phyloP scores from a whole-genome alignment of 352 stramenopile species.

The Phytophthora sansomeana region DNA sequence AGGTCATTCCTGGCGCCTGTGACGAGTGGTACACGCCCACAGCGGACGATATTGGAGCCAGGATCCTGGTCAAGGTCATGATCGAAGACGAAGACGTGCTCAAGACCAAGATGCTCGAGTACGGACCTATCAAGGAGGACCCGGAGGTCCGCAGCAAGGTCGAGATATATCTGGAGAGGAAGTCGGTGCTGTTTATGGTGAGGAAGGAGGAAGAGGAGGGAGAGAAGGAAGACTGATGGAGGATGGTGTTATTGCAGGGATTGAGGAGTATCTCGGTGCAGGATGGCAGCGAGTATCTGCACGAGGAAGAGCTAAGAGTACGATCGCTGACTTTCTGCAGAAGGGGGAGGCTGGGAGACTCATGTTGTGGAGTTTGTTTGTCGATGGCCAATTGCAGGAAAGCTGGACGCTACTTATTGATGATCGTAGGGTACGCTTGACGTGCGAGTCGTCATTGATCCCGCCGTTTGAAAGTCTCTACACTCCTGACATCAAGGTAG shows the following conservation, averaged over 20 bases:
- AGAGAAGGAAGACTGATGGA: neutral
- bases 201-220: constrained; percentile 15
- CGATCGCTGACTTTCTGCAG: constrained; percentile 5
- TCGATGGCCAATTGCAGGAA: constrained; percentile 48
- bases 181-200: constrained; percentile 84
- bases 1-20: constrained; percentile 68
- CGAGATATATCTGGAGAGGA: constrained; percentile 85
- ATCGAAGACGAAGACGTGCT: constrained; percentile 75
- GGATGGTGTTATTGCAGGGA: constrained; percentile 16
- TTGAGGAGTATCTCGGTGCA: constrained; percentile 61
- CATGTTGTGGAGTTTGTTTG: neutral
- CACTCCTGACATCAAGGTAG: constrained; percentile 70
- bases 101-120: constrained; percentile 86
- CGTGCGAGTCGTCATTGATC: constrained; percentile 84
- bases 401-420: constrained; percentile 87
- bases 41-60: constrained; percentile 80
- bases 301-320: constrained; percentile 71
- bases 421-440: constrained; percentile 75
- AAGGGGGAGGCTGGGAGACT: neutral
- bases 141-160: constrained; percentile 86
- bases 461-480: constrained; percentile 84
- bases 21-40: constrained; percentile 85
- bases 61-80: constrained; percentile 80
- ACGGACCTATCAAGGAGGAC: constrained; percentile 85
- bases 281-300: constrained; percentile 65